These are phyloP conservation scores for Inga oerstediana DNA, from an alignment of 306 rosid species.

Conservation along the genomic window DNA sequence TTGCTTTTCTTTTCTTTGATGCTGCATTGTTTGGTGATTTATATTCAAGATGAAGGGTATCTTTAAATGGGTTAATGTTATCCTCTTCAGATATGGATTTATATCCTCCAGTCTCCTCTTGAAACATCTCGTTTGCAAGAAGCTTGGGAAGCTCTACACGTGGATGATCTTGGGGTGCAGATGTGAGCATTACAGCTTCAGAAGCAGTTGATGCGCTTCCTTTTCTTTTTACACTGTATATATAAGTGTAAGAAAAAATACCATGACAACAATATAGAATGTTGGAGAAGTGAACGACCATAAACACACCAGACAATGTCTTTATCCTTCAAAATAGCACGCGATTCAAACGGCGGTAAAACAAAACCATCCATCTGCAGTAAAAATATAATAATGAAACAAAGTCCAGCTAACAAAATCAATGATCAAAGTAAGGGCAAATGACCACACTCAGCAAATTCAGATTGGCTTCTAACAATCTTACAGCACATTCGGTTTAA, in stretches of 20 bases:
- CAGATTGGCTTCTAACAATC: neutral
- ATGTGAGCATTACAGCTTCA: slow-evolving; percentile 39
- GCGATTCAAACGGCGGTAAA: slow-evolving; percentile 87
- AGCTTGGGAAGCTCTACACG: slow-evolving; percentile 58
- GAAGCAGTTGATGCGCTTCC: slow-evolving; percentile 35
- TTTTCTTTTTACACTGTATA: slow-evolving; percentile 67
- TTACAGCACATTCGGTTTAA: neutral
- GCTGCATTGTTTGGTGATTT: slow-evolving; percentile 27
- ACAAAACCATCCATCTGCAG: slow-evolving; percentile 93
- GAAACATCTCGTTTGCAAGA: slow-evolving; percentile 58
- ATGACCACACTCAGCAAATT: neutral
- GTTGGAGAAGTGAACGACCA: neutral
- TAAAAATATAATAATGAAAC: neutral
- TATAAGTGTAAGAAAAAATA: neutral
- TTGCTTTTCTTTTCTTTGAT: slow-evolving; percentile 79
- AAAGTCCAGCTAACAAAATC: neutral
- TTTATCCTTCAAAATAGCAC: slow-evolving; percentile 77
- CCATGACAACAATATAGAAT: neutral
- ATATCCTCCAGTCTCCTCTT: slow-evolving; percentile 52
- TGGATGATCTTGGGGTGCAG: slow-evolving; percentile 14
- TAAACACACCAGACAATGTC: slow-evolving; percentile 73
- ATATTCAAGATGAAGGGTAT: slow-evolving; percentile 36
- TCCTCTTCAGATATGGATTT: slow-evolving; percentile 42
- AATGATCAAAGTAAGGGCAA: neutral
- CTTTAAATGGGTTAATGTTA: slow-evolving; percentile 43